Evolutionary conservation across 257 asterid species (phyloP).

Genomic region (Fraxinus pennsylvanica): DNA sequence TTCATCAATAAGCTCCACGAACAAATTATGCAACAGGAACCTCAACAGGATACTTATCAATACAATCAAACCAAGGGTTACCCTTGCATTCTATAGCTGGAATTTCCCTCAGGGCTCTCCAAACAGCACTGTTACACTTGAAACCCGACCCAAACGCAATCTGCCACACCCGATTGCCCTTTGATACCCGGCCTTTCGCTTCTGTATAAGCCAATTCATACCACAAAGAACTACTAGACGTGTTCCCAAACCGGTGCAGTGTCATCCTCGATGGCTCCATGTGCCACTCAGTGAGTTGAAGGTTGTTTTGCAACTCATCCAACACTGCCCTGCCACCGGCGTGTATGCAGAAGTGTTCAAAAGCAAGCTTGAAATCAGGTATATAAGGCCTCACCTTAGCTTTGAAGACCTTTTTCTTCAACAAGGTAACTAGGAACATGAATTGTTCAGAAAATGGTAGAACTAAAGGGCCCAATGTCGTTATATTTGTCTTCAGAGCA

Average conservation of each 20-base stretch:
- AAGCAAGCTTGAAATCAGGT: slow-evolving; percentile 49
- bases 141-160: slow-evolving; percentile 68
- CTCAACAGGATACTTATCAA: slow-evolving; percentile 47
- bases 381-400: slow-evolving; percentile 40
- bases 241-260: slow-evolving; percentile 58
- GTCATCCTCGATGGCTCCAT: slow-evolving; percentile 72
- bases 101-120: slow-evolving; percentile 43
- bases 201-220: slow-evolving; percentile 57
- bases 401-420: slow-evolving; percentile 33
- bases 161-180: slow-evolving; percentile 62
- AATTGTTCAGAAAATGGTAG: slow-evolving; percentile 56
- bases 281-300: slow-evolving; percentile 38
- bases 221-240: slow-evolving; percentile 64
- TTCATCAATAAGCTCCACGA: background rate
- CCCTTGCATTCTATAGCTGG: slow-evolving; percentile 24
- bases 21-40: slow-evolving; percentile 12
- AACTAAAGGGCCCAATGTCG: slow-evolving; percentile 42
- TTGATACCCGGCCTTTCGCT: slow-evolving; percentile 52
- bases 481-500: slow-evolving; percentile 48
- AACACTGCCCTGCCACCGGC: slow-evolving; percentile 56
- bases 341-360: slow-evolving; percentile 60
- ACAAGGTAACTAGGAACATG: slow-evolving; percentile 35
- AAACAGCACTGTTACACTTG: slow-evolving; percentile 57
- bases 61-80: slow-evolving; percentile 54
- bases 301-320: slow-evolving; percentile 51